Evolutionary conservation across 2,329 filamentous ascomycete species (phyloP).

Genomic region (Aspergillus fijiensis): DNA sequence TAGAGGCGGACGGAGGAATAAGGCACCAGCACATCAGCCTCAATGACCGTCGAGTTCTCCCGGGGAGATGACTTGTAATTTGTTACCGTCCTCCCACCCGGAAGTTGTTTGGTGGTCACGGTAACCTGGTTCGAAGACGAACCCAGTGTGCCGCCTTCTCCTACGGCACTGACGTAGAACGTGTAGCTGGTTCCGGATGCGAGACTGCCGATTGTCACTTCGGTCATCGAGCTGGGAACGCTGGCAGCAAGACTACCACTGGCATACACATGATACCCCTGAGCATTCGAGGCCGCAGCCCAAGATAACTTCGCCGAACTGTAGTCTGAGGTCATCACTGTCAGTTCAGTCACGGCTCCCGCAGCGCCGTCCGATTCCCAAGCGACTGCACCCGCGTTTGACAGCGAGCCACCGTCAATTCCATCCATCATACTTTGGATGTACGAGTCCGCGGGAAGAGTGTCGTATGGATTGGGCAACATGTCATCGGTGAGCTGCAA

Average conservation of each 20-base stretch:
- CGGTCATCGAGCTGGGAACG: constrained; percentile 11
- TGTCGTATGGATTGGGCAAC: constrained; percentile 21
- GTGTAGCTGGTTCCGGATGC: constrained; percentile 7
- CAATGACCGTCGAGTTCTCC: constrained; percentile 7
- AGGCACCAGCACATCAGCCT: constrained; percentile 18
- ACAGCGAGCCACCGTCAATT: constrained; percentile 13
- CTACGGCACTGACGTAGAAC: constrained; percentile 14
- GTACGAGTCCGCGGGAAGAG: constrained; percentile 18
- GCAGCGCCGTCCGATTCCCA: constrained; percentile 6
- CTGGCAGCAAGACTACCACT: constrained; percentile 10
- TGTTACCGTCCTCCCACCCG: constrained; percentile 7
- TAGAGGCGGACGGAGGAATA: constrained; percentile 20
- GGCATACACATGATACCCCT: constrained; percentile 15
- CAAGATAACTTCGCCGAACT: constrained; percentile 17
- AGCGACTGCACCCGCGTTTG: constrained; percentile 3
- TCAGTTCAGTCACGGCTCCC: constrained; percentile 1
- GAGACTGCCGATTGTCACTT: constrained; percentile 16
- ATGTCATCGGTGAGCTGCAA: constrained; percentile 19
- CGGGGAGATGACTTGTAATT: constrained; percentile 13
- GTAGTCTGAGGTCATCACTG: constrained; percentile 15
- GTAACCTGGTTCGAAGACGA: constrained; percentile 8
- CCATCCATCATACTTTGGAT: constrained; percentile 17
- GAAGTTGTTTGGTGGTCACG: constrained; percentile 11
- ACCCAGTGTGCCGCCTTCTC: neutral
- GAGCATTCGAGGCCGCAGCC: constrained; percentile 13